These are phyloP conservation scores for Lycium barbarum DNA, from an alignment of 257 asterid species.

Conservation along the genomic window DNA sequence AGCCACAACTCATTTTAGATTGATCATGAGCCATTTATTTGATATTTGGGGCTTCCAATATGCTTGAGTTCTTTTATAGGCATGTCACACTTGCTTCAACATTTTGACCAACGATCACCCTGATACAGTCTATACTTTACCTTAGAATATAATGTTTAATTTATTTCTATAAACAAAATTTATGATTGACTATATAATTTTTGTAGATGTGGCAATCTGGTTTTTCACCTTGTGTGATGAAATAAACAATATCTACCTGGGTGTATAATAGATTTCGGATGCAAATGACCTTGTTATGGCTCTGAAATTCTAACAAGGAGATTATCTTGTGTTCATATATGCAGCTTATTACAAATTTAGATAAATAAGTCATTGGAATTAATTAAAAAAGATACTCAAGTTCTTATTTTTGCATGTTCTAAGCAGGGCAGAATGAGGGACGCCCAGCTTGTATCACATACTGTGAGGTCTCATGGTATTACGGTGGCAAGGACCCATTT, in stretches of 20 bases:
- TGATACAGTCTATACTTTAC: background rate
- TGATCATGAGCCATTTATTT: background rate
- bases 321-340: background rate
- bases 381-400: background rate
- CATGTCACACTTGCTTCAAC: constrained; percentile 12
- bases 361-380: background rate
- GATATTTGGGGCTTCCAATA: background rate
- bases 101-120: background rate
- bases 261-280: background rate
- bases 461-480: constrained; percentile 78
- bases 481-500: constrained; percentile 66
- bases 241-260: background rate
- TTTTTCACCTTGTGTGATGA: background rate
- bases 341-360: constrained; percentile 27
- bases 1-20: background rate
- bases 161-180: background rate
- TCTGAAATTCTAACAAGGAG: background rate
- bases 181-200: background rate
- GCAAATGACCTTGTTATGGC: background rate
- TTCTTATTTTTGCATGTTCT: constrained; percentile 21
- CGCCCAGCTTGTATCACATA: constrained; percentile 59
- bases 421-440: constrained; percentile 67
- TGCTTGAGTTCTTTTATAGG: background rate
- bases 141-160: background rate
- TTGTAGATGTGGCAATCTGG: background rate